phyloP scores from a whole-genome alignment of 2,329 filamentous ascomycete genomes.

The Exophiala aquamarina region DNA sequence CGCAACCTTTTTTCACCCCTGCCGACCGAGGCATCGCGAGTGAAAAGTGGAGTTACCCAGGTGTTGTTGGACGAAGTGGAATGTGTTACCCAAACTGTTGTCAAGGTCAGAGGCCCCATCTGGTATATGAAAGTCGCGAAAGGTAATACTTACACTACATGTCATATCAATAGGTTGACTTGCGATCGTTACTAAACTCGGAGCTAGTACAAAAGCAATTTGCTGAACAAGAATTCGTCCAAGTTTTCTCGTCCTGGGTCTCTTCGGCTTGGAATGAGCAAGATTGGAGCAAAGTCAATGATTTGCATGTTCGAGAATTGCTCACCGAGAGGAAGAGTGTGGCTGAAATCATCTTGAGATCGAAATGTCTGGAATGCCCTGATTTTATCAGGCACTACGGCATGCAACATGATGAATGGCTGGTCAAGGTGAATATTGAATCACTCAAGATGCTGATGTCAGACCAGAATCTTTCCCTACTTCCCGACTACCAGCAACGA shows the following conservation, averaged over 20 bases:
- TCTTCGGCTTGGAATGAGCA: conserved; percentile 78
- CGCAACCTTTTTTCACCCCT: conserved; percentile 66
- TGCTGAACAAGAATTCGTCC: conserved; percentile 68
- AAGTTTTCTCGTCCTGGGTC: conserved; percentile 72
- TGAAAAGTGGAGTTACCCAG: conserved; percentile 66
- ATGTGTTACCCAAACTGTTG: conserved; percentile 71
- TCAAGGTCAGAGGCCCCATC: conserved; percentile 52
- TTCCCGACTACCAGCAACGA: conserved; percentile 95
- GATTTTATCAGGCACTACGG: conserved; percentile 89
- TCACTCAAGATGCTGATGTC: conserved; percentile 86
- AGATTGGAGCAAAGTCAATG: conserved; percentile 76
- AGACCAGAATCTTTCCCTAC: conserved; percentile 90
- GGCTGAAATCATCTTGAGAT: conserved; percentile 62
- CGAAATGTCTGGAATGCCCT: conserved; percentile 68
- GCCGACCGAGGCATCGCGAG: conserved; percentile 64
- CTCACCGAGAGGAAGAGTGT: conserved; percentile 69
- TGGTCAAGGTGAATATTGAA: conserved; percentile 89
- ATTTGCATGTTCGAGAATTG: conserved; percentile 76
- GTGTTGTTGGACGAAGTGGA: conserved; percentile 79
- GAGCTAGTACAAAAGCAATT: conserved; percentile 52
- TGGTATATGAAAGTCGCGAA: conserved; percentile 52
- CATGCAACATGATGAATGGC: conserved; percentile 95
- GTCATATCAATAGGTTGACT: conserved; percentile 33
- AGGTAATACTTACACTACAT: conserved; percentile 37
- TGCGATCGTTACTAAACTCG: conserved; percentile 39